A percentile compares a stretch with the other conserved stretches of the same genome.
Evolutionary conservation across 163 green algal species (phyloP).

Genomic region (Chloromonas sp.): DNA sequence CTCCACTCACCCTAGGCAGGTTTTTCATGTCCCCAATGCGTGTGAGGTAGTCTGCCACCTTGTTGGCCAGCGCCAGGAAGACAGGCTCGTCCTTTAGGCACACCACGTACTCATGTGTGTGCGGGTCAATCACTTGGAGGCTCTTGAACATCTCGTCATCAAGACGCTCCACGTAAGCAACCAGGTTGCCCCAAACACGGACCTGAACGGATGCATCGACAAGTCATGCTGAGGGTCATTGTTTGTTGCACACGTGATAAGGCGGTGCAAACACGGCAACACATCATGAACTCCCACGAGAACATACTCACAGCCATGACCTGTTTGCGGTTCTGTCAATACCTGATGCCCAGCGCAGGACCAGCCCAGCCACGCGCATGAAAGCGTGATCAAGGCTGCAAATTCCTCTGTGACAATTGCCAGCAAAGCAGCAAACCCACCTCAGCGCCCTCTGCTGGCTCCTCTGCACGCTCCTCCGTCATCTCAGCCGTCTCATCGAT

Average conservation of each 20-base stretch:
- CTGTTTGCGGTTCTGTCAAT: too few relatives aligned
- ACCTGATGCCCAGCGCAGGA: too few relatives aligned
- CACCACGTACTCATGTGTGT: conserved; percentile 96
- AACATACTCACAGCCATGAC: too few relatives aligned
- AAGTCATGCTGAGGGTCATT: too few relatives aligned
- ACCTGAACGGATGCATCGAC: conserved; percentile 14
- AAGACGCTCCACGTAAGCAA: conserved; percentile 89
- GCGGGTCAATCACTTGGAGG: conserved; percentile 93
- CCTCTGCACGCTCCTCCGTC: conserved; percentile 46
- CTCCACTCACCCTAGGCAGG: conserved; percentile 30
- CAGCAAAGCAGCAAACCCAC: background rate
- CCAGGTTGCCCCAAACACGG: conserved; percentile 89
- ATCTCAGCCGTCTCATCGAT: conserved; percentile 62
- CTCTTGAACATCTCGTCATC: conserved; percentile 98
- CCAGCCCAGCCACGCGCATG: too few relatives aligned
- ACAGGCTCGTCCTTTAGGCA: conserved; percentile 89
- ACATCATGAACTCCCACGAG: too few relatives aligned
- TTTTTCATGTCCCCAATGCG: conserved; percentile 33
- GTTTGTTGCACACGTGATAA: too few relatives aligned
- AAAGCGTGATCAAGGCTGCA: too few relatives aligned
- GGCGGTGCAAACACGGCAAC: too few relatives aligned
- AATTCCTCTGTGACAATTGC: too few relatives aligned
- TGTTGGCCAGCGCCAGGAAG: conserved; percentile 81
- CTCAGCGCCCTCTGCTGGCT: conserved; percentile 47
- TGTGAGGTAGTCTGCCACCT: conserved; percentile 63